Evolutionary conservation across 495 filamentous ascomycete species (phyloP).

Genomic region (Parathielavia appendiculata): DNA sequence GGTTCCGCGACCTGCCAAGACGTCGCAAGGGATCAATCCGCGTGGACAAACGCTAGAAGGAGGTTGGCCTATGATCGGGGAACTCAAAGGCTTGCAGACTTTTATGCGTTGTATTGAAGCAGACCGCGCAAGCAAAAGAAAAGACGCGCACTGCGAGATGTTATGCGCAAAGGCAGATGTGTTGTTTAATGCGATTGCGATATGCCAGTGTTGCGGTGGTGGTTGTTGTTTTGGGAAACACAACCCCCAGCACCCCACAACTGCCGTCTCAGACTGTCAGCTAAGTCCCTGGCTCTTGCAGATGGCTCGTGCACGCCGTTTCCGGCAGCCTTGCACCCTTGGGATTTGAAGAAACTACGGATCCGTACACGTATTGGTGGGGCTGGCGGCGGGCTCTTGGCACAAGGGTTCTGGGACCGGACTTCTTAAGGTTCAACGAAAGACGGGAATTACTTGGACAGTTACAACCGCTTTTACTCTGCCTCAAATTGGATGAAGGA

Average conservation of each 20-base stretch:
- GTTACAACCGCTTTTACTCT: no score
- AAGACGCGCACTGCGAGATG: not conserved
- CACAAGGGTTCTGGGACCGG: no score
- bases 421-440: no score
- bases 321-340: no score
- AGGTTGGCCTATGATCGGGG: not conserved
- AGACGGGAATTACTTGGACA: no score
- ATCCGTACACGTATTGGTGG: no score
- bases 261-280: not conserved
- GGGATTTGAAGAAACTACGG: no score
- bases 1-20: not conserved
- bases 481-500: no score
- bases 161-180: not conserved
- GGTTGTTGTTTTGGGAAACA: constrained; percentile 7
- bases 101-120: not conserved
- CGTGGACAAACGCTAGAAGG: not conserved
- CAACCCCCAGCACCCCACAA: not conserved
- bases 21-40: not conserved
- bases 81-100: not conserved
- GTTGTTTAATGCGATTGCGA: constrained; percentile 2
- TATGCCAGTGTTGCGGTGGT: not conserved
- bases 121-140: not conserved
- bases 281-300: not conserved
- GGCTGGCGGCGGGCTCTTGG: no score
- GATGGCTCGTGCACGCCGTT: not conserved